Evolutionary conservation across 257 asterid species (phyloP), one percentile per base, ranked within the genome.

Genomic region (Ocimum tenuiflorum): DNA sequence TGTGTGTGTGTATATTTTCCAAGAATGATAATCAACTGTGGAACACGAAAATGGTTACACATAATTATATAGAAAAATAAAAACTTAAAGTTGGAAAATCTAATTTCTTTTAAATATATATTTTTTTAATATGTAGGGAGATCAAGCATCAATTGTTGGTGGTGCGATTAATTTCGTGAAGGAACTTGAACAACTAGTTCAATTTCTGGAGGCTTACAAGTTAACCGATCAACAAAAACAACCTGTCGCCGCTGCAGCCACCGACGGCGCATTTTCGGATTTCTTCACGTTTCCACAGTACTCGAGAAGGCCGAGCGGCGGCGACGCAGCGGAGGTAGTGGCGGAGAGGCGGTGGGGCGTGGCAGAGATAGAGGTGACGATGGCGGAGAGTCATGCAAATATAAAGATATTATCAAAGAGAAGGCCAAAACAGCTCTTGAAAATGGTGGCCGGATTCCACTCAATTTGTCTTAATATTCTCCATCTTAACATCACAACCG

Each of bases 71-170:
- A n/a, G n/a, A n/a, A n/a, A n/a, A n/a, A n/a, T n/a, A n/a, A n/a
- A n/a, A n/a, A n/a, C n/a, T n/a, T n/a, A n/a, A n/a, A n/a, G n/a
- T n/a, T n/a, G n/a, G n/a, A n/a, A n/a, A n/a, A n/a, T n/a, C n/a
- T n/a, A n/a, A n/a, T n/a, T n/a, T n/a, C n/a, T 27, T 1, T 27
- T 27, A 27, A 27, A 27, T 27, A 27, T 27, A 27, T 2, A 27
- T 27, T 39, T 11, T 39, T 39, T 12, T 9, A 9, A 12, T 13
- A 13, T 43, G 0, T 72, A 86, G 95, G 95, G 91, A 17, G 95
- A 84, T 75, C 95, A 86, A 80, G 95, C 95, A 41, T 86, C 95
- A 4, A 84, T 84, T 7, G 91, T 86, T 2, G 94, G 94, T 36
- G 94, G 94, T 6, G 84, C 90, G 0, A 80, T 86, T 20, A 73